A percentile compares a stretch with the other conserved stretches of the same genome.
These are phyloP conservation scores for Cucurbita ficifolia DNA, from an alignment of 306 rosid species.

Conservation along the genomic window DNA sequence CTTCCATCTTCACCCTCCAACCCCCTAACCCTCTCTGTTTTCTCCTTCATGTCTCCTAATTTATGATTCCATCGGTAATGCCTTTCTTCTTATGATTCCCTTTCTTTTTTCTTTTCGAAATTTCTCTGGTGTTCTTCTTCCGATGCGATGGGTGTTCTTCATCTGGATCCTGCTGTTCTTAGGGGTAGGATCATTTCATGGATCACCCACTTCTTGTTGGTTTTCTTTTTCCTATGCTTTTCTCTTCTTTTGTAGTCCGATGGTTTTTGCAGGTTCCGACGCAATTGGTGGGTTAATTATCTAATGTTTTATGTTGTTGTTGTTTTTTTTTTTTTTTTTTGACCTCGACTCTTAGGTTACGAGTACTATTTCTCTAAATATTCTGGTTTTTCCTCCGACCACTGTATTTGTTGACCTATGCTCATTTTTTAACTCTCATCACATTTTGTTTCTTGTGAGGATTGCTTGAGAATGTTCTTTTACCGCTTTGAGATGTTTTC, in stretches of 20 bases:
- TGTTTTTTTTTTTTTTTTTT: neutral
- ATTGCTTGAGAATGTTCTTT: neutral
- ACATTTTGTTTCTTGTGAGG: neutral
- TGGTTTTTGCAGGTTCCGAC: neutral
- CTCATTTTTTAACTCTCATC: neutral
- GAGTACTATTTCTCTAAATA: too few species aligned
- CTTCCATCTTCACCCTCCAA: slow-evolving; percentile 10
- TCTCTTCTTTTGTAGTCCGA: neutral
- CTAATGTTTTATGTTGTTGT: neutral
- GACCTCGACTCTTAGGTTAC: neutral
- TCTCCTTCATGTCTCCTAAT: slow-evolving; percentile 15
- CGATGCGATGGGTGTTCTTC: neutral
- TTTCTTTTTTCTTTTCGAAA: neutral
- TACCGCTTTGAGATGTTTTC: neutral
- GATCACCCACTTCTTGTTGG: neutral
- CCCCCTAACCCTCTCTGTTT: neutral
- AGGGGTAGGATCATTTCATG: neutral
- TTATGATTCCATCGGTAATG: slow-evolving; percentile 17
- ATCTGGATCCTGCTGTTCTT: neutral
- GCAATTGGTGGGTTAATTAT: neutral
- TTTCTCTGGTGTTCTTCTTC: neutral
- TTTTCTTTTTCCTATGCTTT: neutral
- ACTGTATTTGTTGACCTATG: neutral
- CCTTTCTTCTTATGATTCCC: neutral
- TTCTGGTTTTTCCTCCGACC: neutral